These are phyloP conservation scores for Coelomomyces lativittatus DNA, from an alignment of 371 early-diverging fungal genomes.

Conservation along the genomic window DNA sequence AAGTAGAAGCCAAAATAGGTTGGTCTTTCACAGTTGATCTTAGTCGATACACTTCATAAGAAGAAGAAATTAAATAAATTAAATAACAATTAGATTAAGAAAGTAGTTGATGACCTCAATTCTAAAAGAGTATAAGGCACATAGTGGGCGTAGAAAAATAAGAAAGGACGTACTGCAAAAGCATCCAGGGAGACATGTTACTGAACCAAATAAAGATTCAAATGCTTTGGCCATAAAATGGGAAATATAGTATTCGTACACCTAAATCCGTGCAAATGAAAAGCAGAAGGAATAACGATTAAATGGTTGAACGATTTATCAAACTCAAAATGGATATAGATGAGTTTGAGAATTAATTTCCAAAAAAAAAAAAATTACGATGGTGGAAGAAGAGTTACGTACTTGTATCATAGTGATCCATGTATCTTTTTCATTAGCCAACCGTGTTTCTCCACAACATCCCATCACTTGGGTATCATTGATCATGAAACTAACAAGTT, in stretches of 20 bases:
- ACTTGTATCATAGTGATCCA: slow-evolving; percentile 97
- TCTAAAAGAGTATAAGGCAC: too few relatives aligned
- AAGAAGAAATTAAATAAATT: too few relatives aligned
- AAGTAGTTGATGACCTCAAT: too few relatives aligned
- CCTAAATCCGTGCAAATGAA: too few relatives aligned
- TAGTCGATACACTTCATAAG: slow-evolving; percentile 66
- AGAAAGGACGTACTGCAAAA: too few relatives aligned
- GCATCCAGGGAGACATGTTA: slow-evolving; percentile 80
- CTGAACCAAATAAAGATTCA: slow-evolving; percentile 61
- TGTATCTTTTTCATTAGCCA: slow-evolving; percentile 68
- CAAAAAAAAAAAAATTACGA: too few relatives aligned
- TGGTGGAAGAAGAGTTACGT: slow-evolving; percentile 11
- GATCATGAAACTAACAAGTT: slow-evolving; percentile 69
- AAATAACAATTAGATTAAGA: too few relatives aligned
- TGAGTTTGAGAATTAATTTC: too few relatives aligned
- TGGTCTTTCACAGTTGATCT: slow-evolving; percentile 60
- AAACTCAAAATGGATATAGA: too few relatives aligned
- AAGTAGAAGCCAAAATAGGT: slow-evolving; percentile 79
- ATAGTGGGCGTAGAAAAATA: too few relatives aligned
- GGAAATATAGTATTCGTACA: slow-evolving; percentile 82
- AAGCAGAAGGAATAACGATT: not conserved
- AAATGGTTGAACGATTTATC: not conserved
- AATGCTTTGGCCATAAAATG: slow-evolving; percentile 73
- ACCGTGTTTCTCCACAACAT: slow-evolving; percentile 76
- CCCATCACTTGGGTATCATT: slow-evolving; percentile 79